Evolutionary conservation across 805 yeast genomes (phyloP).

Genomic region (Spencermartinsiella europaea): DNA sequence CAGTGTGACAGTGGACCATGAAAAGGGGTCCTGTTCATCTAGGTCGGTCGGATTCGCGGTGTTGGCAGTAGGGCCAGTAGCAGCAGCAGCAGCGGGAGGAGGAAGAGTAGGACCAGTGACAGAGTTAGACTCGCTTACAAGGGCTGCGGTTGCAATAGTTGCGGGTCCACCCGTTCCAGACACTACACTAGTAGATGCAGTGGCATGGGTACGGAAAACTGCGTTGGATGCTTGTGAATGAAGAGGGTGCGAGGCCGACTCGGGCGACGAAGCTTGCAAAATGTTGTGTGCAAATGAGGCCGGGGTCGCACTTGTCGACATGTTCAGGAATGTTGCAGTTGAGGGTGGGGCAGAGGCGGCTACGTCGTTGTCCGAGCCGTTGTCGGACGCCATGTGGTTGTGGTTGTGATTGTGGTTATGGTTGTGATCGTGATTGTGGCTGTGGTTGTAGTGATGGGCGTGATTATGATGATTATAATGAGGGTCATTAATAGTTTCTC

Average conservation of each 20-base stretch:
- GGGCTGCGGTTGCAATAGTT: too few species aligned
- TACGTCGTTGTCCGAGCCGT: too few species aligned
- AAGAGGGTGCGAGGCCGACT: slow-evolving; percentile 11
- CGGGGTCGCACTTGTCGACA: slow-evolving; percentile 15
- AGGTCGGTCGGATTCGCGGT: not conserved
- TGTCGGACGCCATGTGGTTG: too few species aligned
- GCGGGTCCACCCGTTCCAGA: not conserved
- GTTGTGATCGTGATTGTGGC: not conserved
- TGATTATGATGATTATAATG: not conserved
- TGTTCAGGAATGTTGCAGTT: slow-evolving; percentile 1
- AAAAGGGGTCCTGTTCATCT: not conserved
- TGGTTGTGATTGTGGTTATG: too few species aligned
- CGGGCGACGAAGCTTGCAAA: slow-evolving; percentile 10
- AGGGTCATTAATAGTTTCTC: not conserved
- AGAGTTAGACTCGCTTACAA: too few species aligned
- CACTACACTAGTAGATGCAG: slow-evolving; percentile 5
- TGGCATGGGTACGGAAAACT: slow-evolving; percentile 19
- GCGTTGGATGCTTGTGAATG: slow-evolving; percentile 25
- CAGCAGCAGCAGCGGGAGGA: slow-evolving; percentile 1
- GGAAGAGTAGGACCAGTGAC: not conserved
- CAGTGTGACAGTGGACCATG: slow-evolving; percentile 1
- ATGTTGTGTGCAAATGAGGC: slow-evolving; percentile 19
- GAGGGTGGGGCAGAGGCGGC: not conserved
- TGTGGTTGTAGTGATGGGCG: not conserved
- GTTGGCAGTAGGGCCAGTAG: not conserved